Evolutionary conservation across 2,329 filamentous ascomycete species (phyloP).

Genomic region (Venturiaceae sp.): DNA sequence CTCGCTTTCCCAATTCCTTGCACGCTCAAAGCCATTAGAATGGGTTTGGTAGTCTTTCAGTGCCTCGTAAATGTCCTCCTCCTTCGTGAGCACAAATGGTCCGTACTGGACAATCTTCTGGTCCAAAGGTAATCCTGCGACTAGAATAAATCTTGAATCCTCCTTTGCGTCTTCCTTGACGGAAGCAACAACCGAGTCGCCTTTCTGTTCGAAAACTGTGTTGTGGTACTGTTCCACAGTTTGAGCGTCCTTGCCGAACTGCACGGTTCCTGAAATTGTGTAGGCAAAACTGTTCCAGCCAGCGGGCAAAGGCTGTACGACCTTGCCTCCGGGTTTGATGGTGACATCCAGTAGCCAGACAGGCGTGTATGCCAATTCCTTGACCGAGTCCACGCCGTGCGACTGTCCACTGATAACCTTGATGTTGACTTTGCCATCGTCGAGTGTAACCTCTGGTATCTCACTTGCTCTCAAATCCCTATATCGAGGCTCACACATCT

Average conservation of each 20-base stretch:
- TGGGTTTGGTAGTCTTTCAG: conserved; percentile 64
- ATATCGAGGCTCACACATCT: conserved; percentile 85
- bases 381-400: conserved; percentile 74
- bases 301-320: conserved; percentile 65
- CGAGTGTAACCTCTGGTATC: conserved; percentile 64
- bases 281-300: conserved; percentile 91
- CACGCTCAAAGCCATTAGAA: conserved; percentile 71
- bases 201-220: conserved; percentile 73
- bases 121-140: conserved; percentile 71
- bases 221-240: conserved; percentile 69
- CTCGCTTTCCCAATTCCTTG: conserved; percentile 70
- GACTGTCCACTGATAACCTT: conserved; percentile 87
- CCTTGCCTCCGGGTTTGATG: conserved; percentile 66
- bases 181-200: conserved; percentile 63
- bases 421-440: conserved; percentile 64
- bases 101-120: conserved; percentile 78
- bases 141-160: conserved; percentile 54
- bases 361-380: conserved; percentile 89
- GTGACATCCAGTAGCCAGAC: conserved; percentile 91
- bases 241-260: conserved; percentile 46
- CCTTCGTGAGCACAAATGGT: conserved; percentile 67
- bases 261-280: conserved; percentile 62
- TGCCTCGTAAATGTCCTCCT: conserved; percentile 67
- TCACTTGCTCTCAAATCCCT: conserved; percentile 71
- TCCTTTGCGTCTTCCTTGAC: conserved; percentile 59